Base-by-base conservation (phyloP, 805 yeast genomes). In the Metschnikowia koreensis region DNA sequence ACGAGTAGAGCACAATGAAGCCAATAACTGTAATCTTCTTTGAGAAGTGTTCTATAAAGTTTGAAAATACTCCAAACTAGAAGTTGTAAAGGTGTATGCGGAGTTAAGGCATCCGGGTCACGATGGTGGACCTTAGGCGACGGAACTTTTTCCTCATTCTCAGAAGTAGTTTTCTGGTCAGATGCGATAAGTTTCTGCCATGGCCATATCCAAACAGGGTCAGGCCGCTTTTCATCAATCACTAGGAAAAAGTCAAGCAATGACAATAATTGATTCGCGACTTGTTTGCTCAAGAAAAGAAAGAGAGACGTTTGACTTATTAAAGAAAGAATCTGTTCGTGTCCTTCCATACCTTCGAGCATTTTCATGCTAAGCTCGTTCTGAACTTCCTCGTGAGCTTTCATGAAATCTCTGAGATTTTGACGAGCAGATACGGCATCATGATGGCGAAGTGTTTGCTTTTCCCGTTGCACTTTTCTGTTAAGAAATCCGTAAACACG, bases 1-100 rank as follows among this genome's bases (percentile, higher is more conserved):
- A 62, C 59, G 4, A 67, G 48, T 3, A 59, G 53, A 10, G 65
- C 70, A 8, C 65, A 55, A 34, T 67, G 55, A 6, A 68, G 47
- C 68, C 70, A 68, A 51, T 68, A 69, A 68, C 70, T 67, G 26
- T 67, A 50, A 10, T 56, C 49, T 16, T 59, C 60, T 47, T 61
- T 51, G 49, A 57, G 50, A 3, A 66, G 42, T 1, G 59, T 8
- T 3, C 56, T 54, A 53, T 66, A 66, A 3, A 55, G 9, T 40
- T 51, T 56, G 22, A 58, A 43, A 13, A 64, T 15, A 17, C 57
- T 53, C 12, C 46, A 70, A 40, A 61, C 17, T 3, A 56, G 12
- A n/a, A 38, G 17, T 38, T 69, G 71, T 29, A 62, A 52, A 1
- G 45, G n/a, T 22, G 56, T 60, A 2, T 59, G 47, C 3, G 71